Conservation (phyloP, 371 early-diverging fungal genomes). For the Sporodiniella umbellata region DNA sequence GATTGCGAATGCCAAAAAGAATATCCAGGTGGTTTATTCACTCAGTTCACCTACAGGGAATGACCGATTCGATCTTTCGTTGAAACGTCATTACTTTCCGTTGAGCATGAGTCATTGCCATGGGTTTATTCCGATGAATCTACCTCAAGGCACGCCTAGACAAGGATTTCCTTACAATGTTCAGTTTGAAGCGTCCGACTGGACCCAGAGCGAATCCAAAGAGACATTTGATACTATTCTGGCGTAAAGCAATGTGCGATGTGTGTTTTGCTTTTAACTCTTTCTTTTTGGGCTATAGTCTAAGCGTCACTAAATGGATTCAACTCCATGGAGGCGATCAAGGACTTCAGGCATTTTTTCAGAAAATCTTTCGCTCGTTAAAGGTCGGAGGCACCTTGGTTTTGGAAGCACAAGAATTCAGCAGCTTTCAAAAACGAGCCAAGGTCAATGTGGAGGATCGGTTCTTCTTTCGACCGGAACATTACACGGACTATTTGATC, state of each 20-base stretch:
- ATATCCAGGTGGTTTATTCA: constrained; percentile 43
- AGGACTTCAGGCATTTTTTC: constrained; percentile 71
- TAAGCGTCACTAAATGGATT: constrained; percentile 82
- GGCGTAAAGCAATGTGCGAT: constrained; percentile 29
- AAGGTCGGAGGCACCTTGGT: constrained; percentile 63
- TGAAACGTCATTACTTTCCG: constrained; percentile 60
- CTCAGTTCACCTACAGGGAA: constrained; percentile 26
- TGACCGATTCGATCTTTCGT: constrained; percentile 17
- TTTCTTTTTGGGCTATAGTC: constrained; percentile 19
- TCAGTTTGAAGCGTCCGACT: constrained; percentile 42
- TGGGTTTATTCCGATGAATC: constrained; percentile 46
- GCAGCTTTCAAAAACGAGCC: constrained; percentile 51
- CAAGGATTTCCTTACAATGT: constrained; percentile 64
- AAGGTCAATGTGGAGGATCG: constrained; percentile 24
- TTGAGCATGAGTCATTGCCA: constrained; percentile 51
- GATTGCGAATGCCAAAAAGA: constrained; percentile 58
- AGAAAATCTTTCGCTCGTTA: constrained; percentile 55
- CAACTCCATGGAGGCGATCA: constrained; percentile 78
- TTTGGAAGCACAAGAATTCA: constrained; percentile 71
- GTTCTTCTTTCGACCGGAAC: constrained; percentile 29
- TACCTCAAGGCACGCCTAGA: constrained; percentile 18
- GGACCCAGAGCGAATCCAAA: constrained; percentile 19
- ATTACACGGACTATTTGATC: constrained; percentile 32
- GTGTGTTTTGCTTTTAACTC: neutral
- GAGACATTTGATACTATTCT: constrained; percentile 49